Conservation (phyloP, 2,329 filamentous ascomycete species). For the Pseudogymnoascus sp. region DNA sequence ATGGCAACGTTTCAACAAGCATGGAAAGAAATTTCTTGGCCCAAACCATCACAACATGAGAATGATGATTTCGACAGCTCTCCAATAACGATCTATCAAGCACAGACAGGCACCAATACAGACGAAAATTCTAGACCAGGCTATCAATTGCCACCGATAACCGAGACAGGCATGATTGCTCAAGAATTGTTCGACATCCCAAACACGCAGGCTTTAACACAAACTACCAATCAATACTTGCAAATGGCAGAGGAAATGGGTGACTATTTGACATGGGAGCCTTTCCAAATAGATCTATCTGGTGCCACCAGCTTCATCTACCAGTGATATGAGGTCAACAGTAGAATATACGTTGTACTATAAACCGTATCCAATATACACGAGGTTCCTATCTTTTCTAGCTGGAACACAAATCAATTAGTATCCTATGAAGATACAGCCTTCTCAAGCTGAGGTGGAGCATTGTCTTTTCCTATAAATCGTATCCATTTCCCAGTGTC, state of each 20-base stretch:
- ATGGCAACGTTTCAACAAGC: background rate
- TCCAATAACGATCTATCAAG: constrained; percentile 9
- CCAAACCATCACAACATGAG: constrained; percentile 2
- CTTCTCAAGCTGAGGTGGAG: constrained; percentile 9
- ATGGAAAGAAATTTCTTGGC: background rate
- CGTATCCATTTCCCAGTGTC: constrained; percentile 18
- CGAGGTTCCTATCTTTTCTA: background rate
- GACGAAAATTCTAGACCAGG: background rate
- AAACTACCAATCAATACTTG: constrained; percentile 21
- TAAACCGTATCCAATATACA: background rate
- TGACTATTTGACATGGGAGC: constrained; percentile 20
- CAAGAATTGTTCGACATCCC: background rate
- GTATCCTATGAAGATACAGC: background rate
- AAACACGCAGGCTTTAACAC: constrained; percentile 15
- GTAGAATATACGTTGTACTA: background rate
- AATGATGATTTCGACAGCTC: constrained; percentile 8
- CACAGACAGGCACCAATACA: constrained; percentile 10
- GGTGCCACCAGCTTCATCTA: background rate
- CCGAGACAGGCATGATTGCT: background rate
- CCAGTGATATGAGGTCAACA: background rate
- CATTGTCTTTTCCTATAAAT: constrained; percentile 16
- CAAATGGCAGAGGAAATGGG: constrained; percentile 24
- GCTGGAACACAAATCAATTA: background rate
- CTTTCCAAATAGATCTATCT: background rate
- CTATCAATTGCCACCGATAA: background rate